These are phyloP conservation scores for Adenanthera pavonina DNA, from an alignment of 306 rosid species.

Conservation along the genomic window DNA sequence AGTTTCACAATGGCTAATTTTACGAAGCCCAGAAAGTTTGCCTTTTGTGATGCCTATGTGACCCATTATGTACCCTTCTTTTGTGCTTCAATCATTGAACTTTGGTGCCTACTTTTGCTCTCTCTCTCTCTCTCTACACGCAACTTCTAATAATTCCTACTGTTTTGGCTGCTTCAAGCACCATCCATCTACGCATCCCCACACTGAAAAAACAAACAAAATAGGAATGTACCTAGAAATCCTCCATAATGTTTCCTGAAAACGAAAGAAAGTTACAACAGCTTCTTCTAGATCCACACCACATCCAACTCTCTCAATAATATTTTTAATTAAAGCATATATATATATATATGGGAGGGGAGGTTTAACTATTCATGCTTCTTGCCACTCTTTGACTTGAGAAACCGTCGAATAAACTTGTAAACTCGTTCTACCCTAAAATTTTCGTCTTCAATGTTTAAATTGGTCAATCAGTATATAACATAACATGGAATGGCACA, in stretches of 20 bases:
- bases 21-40: conserved; percentile 32
- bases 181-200: neutral
- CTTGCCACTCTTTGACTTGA: no score
- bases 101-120: neutral
- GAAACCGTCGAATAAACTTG: no score
- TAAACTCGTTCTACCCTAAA: no score
- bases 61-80: neutral
- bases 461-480: no score
- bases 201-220: neutral
- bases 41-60: conserved; percentile 33
- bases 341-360: no score
- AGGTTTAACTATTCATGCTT: no score
- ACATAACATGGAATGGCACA: neutral
- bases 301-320: neutral
- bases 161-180: neutral
- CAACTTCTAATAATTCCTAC: neutral
- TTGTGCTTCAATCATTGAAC: conserved; percentile 44
- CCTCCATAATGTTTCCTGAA: neutral
- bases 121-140: neutral
- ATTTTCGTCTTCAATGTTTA: no score
- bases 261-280: neutral
- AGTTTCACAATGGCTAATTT: no score
- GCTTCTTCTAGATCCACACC: neutral
- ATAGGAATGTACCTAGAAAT: neutral
- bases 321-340: no score